phyloP scores from a whole-genome alignment of 371 early-diverging fungal genomes.

The Massospora cicadina region DNA sequence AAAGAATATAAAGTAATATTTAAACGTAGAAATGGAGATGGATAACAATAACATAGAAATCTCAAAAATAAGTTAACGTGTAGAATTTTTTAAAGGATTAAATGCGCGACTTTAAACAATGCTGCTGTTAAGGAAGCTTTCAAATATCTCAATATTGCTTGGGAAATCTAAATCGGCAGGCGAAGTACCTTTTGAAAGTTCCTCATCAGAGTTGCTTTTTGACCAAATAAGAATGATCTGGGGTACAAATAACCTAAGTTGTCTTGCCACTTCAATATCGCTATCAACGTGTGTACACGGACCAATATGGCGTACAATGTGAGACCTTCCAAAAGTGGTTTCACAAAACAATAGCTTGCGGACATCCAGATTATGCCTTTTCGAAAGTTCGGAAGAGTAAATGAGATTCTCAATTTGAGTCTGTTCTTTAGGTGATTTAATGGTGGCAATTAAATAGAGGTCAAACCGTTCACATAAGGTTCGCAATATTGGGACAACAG shows the following conservation, averaged over 20 bases:
- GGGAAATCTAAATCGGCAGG: background rate
- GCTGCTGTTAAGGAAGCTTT: background rate
- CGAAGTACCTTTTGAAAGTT: background rate
- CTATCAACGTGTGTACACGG: constrained; percentile 23
- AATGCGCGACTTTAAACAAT: background rate
- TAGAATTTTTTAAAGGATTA: background rate
- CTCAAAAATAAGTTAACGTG: no score
- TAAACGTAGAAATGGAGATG: no score
- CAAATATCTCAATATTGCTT: background rate
- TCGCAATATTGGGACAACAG: constrained; percentile 19
- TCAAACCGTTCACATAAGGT: constrained; percentile 22
- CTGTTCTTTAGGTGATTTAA: constrained; percentile 22
- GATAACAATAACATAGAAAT: no score
- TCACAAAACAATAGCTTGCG: constrained; percentile 30
- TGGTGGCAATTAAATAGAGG: constrained; percentile 26
- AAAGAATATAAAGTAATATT: no score
- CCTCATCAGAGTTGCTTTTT: background rate
- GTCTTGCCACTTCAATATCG: constrained; percentile 7
- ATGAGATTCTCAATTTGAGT: constrained; percentile 26
- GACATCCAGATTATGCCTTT: constrained; percentile 22
- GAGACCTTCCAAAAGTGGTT: constrained; percentile 29
- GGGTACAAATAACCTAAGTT: background rate
- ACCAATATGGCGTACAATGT: constrained; percentile 34
- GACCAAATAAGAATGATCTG: background rate
- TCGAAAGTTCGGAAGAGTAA: constrained; percentile 22